Evolutionary conservation across 768 basidiomycete species (phyloP), one percentile per base, ranked within the genome.

Genomic region (Amylocystis lapponica): DNA sequence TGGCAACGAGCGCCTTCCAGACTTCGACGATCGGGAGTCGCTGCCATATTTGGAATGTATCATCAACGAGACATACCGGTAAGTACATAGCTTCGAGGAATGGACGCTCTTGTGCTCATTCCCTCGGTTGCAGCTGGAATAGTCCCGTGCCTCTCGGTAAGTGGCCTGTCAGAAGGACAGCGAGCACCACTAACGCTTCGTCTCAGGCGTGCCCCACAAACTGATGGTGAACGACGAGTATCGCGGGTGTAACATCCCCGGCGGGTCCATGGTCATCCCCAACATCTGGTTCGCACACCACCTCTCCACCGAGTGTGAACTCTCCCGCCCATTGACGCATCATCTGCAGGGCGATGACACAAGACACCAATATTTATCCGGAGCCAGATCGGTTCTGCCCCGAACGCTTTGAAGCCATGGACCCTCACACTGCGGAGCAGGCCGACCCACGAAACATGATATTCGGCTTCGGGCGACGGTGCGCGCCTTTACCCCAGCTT

Each of bases 381-480:
- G 39, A 48, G 10, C 50, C 50, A 2, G 38, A 45, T 11, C 31
- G 16, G 16, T 52, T 52, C 34, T 22, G 13, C 8, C 50, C 50
- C 1, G 51, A 52, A 27, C 43, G 51, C 5, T 52, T 49, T 23
- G 27, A 19, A 20, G 34, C n/a, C 17, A 48, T 17, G 20, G 49
- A 51, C 25, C 34, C 40, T 31, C 58, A 68, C 26, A 64, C 65
- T 17, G 42, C 47, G 14, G 48, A 51, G 11, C 23, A 25, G 13
- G 30, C 34, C 17, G 70, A 78, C 55, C 75, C 77, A 27, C 62
- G 67, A 27, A 67, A 69, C 22, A 53, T 75, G 26, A 64, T 76
- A 16, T 81, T 79, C 50, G 78, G 78, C 9, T 81, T 81, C 58
- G 78, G 78, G 23, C 65, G 77, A 43, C 63, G 55, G 55, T 56